Evolutionary conservation across 345 rosid genomes (phyloP), one percentile per base, ranked within the genome.

Genomic region (Eucalyptus albens): DNA sequence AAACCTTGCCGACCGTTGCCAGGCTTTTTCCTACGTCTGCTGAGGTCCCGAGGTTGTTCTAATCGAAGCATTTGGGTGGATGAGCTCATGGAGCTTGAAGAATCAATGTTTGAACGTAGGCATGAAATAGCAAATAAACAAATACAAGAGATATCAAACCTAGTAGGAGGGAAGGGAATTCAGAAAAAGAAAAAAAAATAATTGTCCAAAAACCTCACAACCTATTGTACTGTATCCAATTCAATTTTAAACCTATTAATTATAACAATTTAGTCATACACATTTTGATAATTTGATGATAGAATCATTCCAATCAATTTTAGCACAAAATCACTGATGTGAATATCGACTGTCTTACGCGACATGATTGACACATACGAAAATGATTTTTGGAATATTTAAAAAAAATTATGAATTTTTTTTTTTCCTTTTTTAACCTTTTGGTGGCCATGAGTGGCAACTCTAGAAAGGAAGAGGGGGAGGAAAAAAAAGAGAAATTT

Each of bases 241-340:
- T 53, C 0, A 17, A 0, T 7, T 53, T 53, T 19, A 53, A 53
- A 53, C 1, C 0, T 53, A 53, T 7, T 53, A 17, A 53, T 19
- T 7, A 53, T 1, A 5, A 53, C 2, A 3, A 53, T 53, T 53
- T 53, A 19, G 2, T 53, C 24, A 3, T 7, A 53, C 0, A 0
- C 2, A 50, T 7, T 53, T 53, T 53, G 56, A 53, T 1, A 53
- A 53, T 53, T 53, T 53, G 56, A 0, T 53, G 1, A 53, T 3
- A 19, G 0, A 53, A 53, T 53, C 2, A 53, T 0, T 53, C 2
- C 0, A 0, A 0, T 53, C 2, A 53, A 19, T 53, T 53, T 2
- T 7, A 0, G 0, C 10, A 17, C 0, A 2, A 53, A 53, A 53
- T 1, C 24, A 8, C 56, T 3, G 0, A 53, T 7, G 1, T 19